Conservation (phyloP, 106 monocot genomes). For the Hemerocallis citrina region DNA sequence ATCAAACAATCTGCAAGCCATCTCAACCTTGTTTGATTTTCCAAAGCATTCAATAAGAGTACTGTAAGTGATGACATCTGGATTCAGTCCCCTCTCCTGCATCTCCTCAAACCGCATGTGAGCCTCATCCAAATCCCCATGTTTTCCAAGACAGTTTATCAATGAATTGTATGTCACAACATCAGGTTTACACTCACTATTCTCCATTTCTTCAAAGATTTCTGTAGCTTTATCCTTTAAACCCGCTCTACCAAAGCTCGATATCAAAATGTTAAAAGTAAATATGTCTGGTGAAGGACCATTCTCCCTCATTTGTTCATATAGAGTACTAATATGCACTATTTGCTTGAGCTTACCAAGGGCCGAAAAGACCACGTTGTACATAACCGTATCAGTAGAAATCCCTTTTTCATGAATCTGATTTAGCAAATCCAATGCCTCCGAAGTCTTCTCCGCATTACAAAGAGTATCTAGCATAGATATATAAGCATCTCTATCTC, state of each 20-base stretch:
- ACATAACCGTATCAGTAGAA: slow-evolving; percentile 59
- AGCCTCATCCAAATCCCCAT: slow-evolving; percentile 92
- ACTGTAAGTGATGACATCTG: slow-evolving; percentile 92
- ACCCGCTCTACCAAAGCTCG: slow-evolving; percentile 75
- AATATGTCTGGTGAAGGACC: slow-evolving; percentile 69
- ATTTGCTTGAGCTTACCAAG: slow-evolving; percentile 66
- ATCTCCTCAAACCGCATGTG: slow-evolving; percentile 89
- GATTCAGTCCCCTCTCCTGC: slow-evolving; percentile 85
- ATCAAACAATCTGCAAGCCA: slow-evolving; percentile 87
- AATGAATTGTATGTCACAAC: slow-evolving; percentile 94
- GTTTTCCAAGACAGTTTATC: slow-evolving; percentile 85
- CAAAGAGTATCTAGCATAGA: slow-evolving; percentile 85
- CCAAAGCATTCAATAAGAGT: slow-evolving; percentile 98
- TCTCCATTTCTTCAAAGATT: slow-evolving; percentile 84
- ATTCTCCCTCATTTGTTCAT: slow-evolving; percentile 63
- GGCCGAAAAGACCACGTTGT: slow-evolving; percentile 72
- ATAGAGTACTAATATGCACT: slow-evolving; percentile 38
- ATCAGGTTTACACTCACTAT: slow-evolving; percentile 68
- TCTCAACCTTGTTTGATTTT: slow-evolving; percentile 70
- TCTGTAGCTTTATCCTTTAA: slow-evolving; percentile 51
- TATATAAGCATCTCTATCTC: slow-evolving; percentile 64
- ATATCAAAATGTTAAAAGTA: slow-evolving; percentile 91
- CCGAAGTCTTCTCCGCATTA: slow-evolving; percentile 57
- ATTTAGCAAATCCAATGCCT: slow-evolving; percentile 80
- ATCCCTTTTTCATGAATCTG: slow-evolving; percentile 83